These are phyloP conservation scores for Neurospora crassa DNA, from an alignment of 2,329 filamentous ascomycete genomes.

Conservation along the genomic window DNA sequence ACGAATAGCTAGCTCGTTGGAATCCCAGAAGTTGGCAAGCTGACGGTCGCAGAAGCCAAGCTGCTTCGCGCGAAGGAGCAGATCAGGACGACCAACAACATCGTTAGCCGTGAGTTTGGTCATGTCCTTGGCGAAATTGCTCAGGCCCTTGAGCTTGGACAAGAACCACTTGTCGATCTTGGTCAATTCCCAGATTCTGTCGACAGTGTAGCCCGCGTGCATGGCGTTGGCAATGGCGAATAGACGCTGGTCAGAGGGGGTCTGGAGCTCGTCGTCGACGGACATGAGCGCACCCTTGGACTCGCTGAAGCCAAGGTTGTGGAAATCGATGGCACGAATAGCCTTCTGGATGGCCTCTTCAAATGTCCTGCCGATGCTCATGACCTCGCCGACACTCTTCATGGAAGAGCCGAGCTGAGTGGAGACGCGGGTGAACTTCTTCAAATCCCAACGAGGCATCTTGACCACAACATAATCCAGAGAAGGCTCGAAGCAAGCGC, in stretches of 20 bases:
- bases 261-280: slow-evolving; percentile 92
- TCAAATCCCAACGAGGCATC: slow-evolving; percentile 97
- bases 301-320: slow-evolving; percentile 91
- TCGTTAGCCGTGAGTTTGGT: slow-evolving; percentile 54
- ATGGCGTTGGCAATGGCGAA: slow-evolving; percentile 98
- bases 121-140: slow-evolving; percentile 79
- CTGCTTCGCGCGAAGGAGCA: slow-evolving; percentile 79
- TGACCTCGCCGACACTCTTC: slow-evolving; percentile 99
- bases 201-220: slow-evolving; percentile 84
- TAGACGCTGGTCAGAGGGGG: slow-evolving; percentile 90
- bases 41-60: slow-evolving; percentile 93
- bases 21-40: slow-evolving; percentile 86
- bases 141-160: slow-evolving; percentile 80
- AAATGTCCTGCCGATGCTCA: slow-evolving; percentile 94
- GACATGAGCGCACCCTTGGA: slow-evolving; percentile 79
- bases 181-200: slow-evolving; percentile 97
- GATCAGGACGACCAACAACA: slow-evolving; percentile 49
- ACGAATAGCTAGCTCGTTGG: slow-evolving; percentile 85
- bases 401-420: slow-evolving; percentile 95
- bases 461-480: slow-evolving; percentile 98
- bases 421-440: slow-evolving; percentile 96
- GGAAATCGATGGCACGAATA: slow-evolving; percentile 87
- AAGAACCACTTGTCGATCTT: slow-evolving; percentile 99
- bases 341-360: slow-evolving; percentile 99
- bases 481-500: slow-evolving; percentile 96